Conservation (phyloP, 768 basidiomycete species). For the Crassisporium funariophilum region DNA sequence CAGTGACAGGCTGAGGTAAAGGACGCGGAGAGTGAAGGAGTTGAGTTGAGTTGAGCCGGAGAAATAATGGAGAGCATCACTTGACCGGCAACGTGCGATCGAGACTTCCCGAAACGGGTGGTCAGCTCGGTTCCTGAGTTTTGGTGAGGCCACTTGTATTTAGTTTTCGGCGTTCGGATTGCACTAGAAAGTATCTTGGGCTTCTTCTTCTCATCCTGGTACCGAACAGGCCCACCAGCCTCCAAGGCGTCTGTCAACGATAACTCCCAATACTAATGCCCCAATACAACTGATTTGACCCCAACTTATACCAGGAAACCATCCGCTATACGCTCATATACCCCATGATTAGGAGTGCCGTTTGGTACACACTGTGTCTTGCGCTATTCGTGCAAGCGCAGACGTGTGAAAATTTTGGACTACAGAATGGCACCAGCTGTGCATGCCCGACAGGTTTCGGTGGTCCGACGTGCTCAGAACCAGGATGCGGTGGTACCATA, state of each 20-base stretch:
- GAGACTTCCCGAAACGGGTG: not conserved
- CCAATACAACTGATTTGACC: not conserved
- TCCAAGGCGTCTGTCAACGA: no score
- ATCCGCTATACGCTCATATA: no score
- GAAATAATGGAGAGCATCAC: not conserved
- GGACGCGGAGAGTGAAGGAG: not conserved
- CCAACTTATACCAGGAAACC: not conserved
- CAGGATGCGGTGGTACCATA: constrained; percentile 80
- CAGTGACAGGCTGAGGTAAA: not conserved
- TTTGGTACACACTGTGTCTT: constrained; percentile 22
- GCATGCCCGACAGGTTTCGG: constrained; percentile 84
- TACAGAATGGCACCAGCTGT: constrained; percentile 57
- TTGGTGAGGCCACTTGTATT: no score
- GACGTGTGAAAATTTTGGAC: constrained; percentile 73
- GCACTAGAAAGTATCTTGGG: no score
- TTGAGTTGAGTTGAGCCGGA: not conserved
- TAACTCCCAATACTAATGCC: not conserved
- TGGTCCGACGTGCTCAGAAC: constrained; percentile 65
- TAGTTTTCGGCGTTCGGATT: no score
- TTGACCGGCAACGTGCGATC: no score
- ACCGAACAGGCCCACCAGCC: no score
- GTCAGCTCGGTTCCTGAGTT: no score
- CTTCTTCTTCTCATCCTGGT: no score
- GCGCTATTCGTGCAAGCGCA: constrained; percentile 32
- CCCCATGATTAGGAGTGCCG: constrained; percentile 9